A percentile compares a stretch with the other conserved stretches of the same genome.
phyloP scores from a whole-genome alignment of 2,329 filamentous ascomycete genomes.

The Cladosporium sp. region DNA sequence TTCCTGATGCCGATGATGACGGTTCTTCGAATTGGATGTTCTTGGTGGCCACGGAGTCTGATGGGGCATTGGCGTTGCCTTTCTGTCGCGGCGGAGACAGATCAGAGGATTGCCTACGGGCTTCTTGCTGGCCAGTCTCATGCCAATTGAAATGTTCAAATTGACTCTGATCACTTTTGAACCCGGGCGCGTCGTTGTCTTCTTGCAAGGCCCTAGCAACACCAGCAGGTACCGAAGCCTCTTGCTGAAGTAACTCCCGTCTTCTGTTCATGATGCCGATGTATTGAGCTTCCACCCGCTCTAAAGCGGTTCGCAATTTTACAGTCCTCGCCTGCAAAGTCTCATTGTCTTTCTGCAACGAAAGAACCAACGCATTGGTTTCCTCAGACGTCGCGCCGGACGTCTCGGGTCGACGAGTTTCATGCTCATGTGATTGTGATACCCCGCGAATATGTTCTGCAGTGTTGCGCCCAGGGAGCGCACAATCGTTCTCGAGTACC shows the following conservation, averaged over 20 bases:
- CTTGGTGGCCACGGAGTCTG: too few relatives aligned
- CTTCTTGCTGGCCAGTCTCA: not conserved
- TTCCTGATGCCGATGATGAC: too few relatives aligned
- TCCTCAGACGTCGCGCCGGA: not conserved
- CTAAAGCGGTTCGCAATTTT: not conserved
- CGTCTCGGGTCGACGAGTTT: too few relatives aligned
- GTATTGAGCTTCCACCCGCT: not conserved
- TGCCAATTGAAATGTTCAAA: not conserved
- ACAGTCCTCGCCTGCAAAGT: not conserved
- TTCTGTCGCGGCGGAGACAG: too few relatives aligned
- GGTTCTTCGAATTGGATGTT: too few relatives aligned
- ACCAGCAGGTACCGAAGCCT: not conserved
- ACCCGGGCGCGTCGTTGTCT: not conserved
- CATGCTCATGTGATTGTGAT: too few relatives aligned
- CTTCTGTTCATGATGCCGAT: not conserved
- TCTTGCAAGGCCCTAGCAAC: not conserved
- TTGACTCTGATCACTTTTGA: too few relatives aligned
- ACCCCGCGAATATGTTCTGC: too few relatives aligned
- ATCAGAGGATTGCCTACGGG: not conserved
- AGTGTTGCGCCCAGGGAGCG: not conserved
- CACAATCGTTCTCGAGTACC: not conserved
- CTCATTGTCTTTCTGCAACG: not conserved
- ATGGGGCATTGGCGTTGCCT: too few relatives aligned
- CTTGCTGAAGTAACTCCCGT: slow-evolving; percentile 5
- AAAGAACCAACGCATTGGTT: not conserved